Base-by-base conservation (phyloP, 163 green algal species). In the Coccomyxa subellipsoidea region DNA sequence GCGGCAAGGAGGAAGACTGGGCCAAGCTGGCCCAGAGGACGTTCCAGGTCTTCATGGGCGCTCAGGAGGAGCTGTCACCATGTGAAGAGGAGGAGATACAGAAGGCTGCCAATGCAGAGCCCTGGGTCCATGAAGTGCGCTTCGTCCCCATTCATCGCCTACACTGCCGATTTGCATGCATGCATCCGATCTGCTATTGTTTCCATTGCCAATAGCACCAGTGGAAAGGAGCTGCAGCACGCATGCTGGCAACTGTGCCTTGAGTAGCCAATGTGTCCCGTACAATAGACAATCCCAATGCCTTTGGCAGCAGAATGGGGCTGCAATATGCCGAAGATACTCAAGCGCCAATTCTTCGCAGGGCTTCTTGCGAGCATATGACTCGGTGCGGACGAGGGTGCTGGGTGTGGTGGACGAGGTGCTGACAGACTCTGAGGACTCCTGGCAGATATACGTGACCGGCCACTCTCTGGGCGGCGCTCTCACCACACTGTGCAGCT, bases 291-390 rank as follows among this genome's bases (percentile, higher is more conserved):
- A n/a, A n/a, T n/a, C n/a, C n/a, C n/a, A n/a, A n/a, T n/a, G n/a
- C n/a, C n/a, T n/a, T n/a, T n/a, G n/a, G n/a, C n/a, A n/a, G n/a
- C n/a, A n/a, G n/a, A n/a, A n/a, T n/a, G n/a, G n/a, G n/a, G n/a
- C n/a, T n/a, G n/a, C n/a, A n/a, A n/a, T n/a, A n/a, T n/a, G n/a
- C n/a, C n/a, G n/a, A n/a, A n/a, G n/a, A n/a, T n/a, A n/a, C n/a
- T n/a, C n/a, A n/a, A 59, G 66, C 4, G 7, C 27, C 32, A 8
- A 1, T 34, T 32, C 0, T 34, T 10, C 32, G 66, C 80, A 80
- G 18, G 94, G 94, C 35, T 98, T 98, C 87, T 84, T 95, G 39
- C 69, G 78, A 0, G 93, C 92, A 7, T 98, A 97, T 78, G 88
- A 94, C 77, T 88, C 76, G 21, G 82, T 85, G n/a, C 21, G 21